These are phyloP conservation scores for Phanerochaete carnosa DNA, from an alignment of 768 basidiomycete species.

Conservation along the genomic window DNA sequence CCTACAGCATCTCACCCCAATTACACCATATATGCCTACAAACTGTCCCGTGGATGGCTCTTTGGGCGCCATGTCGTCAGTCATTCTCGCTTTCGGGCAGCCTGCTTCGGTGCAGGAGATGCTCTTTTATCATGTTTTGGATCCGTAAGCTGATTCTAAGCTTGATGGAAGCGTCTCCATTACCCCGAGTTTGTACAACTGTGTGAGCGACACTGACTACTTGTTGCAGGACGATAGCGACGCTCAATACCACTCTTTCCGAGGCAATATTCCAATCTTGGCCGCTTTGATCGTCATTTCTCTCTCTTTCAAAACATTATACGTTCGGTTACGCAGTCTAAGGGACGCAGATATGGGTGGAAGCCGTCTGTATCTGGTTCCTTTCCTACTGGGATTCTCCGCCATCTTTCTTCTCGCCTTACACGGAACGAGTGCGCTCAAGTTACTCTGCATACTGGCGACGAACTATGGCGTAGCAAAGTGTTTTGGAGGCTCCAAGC, in stretches of 20 bases:
- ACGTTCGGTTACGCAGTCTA: slow-evolving; percentile 17
- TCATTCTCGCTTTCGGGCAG: slow-evolving; percentile 8
- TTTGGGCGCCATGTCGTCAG: slow-evolving; percentile 75
- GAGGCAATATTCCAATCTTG: slow-evolving; percentile 72
- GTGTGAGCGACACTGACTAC: background rate
- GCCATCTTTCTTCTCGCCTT: slow-evolving; percentile 62
- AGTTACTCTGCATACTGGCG: slow-evolving; percentile 69
- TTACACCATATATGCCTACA: slow-evolving; percentile 53
- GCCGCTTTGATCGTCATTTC: slow-evolving; percentile 47
- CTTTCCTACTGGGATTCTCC: slow-evolving; percentile 61
- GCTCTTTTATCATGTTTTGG: background rate
- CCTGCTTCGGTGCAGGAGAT: background rate
- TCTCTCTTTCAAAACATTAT: slow-evolving; percentile 52
- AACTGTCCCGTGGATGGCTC: slow-evolving; percentile 77
- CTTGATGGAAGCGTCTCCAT: background rate
- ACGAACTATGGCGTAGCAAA: slow-evolving; percentile 68
- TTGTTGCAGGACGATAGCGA: slow-evolving; percentile 83
- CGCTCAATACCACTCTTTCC: slow-evolving; percentile 84
- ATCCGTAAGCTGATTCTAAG: background rate
- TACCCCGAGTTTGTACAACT: background rate
- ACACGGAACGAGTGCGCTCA: slow-evolving; percentile 79
- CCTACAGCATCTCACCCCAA: slow-evolving; percentile 69
- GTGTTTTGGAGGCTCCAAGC: slow-evolving; percentile 35
- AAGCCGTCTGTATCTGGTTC: slow-evolving; percentile 38
- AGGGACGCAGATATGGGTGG: background rate